A percentile compares a stretch with the other conserved stretches of the same genome.
phyloP scores from a whole-genome alignment of 1,284 basidiomycete genomes.

The Leccinum laetum region DNA sequence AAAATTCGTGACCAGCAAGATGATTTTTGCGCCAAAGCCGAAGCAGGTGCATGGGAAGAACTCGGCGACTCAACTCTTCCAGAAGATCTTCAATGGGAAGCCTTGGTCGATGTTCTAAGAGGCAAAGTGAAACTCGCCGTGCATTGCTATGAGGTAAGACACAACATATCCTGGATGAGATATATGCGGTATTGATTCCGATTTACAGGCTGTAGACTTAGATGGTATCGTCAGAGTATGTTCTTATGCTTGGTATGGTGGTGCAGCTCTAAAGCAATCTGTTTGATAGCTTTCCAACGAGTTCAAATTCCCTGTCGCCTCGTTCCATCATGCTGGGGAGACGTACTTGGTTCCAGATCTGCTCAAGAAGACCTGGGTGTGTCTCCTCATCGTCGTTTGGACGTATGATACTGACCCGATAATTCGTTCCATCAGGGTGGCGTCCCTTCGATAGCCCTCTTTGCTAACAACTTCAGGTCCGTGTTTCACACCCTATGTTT shows the following conservation, averaged over 20 bases:
- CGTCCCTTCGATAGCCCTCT: conserved; percentile 62
- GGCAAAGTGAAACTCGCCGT: conserved; percentile 53
- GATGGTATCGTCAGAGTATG: conserved; percentile 50
- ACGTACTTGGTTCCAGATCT: conserved; percentile 75
- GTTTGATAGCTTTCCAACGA: conserved; percentile 64
- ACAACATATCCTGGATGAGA: no score
- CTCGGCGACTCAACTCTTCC: conserved; percentile 49
- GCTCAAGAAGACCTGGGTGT: conserved; percentile 58
- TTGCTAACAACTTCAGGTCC: conserved; percentile 57
- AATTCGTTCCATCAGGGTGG: conserved; percentile 33
- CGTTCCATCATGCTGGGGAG: conserved; percentile 79
- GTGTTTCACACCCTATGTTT: neutral
- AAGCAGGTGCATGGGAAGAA: conserved; percentile 46
- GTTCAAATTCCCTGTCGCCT: conserved; percentile 68
- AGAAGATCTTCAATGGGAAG: conserved; percentile 61
- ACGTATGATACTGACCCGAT: conserved; percentile 13
- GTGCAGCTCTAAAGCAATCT: conserved; percentile 20
- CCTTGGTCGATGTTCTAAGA: conserved; percentile 66
- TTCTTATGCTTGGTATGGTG: neutral
- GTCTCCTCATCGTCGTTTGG: conserved; percentile 3
- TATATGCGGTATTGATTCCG: neutral
- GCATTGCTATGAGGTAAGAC: conserved; percentile 51
- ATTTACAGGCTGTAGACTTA: conserved; percentile 46
- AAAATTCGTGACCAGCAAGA: conserved; percentile 75
- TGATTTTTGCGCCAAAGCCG: conserved; percentile 43